These are phyloP conservation scores for Podaxis sp. DNA, from an alignment of 768 basidiomycete genomes.

Conservation along the genomic window DNA sequence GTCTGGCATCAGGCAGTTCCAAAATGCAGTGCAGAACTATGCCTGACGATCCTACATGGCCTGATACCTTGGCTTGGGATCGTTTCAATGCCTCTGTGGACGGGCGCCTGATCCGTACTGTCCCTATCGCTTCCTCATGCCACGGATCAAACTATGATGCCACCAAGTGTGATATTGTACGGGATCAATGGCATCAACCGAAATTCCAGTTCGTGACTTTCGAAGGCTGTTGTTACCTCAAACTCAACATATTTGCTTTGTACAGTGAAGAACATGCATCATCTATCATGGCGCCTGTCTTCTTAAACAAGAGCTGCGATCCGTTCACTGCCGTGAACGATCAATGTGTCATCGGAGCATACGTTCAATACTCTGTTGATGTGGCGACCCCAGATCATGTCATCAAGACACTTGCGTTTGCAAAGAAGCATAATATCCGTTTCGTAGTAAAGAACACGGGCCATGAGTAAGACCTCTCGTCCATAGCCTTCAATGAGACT, in stretches of 20 bases:
- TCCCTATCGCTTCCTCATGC: constrained; percentile 11
- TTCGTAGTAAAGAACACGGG: constrained; percentile 26
- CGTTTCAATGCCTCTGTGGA: constrained; percentile 18
- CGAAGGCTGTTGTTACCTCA: too few relatives aligned
- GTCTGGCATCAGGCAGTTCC: not conserved
- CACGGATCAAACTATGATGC: constrained; percentile 1
- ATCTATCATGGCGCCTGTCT: constrained; percentile 14
- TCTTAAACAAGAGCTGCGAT: constrained; percentile 20
- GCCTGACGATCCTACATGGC: constrained; percentile 17
- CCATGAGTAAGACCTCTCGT: constrained; percentile 18
- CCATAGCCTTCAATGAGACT: not conserved
- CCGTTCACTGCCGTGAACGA: constrained; percentile 18
- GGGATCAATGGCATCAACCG: constrained; percentile 4
- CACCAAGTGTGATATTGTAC: not conserved
- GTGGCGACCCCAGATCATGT: constrained; percentile 21
- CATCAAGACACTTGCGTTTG: constrained; percentile 24
- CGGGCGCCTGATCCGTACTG: constrained; percentile 15
- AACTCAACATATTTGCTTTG: not conserved
- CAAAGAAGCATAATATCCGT: constrained; percentile 22
- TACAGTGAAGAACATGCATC: constrained; percentile 7
- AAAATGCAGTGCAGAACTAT: not conserved
- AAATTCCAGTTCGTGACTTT: constrained; percentile 5
- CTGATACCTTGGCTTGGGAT: constrained; percentile 11
- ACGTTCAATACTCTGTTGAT: constrained; percentile 21
- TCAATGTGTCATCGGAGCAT: constrained; percentile 16